Base-by-base conservation (phyloP, 768 basidiomycete species). In the Dentipellis sp. region DNA sequence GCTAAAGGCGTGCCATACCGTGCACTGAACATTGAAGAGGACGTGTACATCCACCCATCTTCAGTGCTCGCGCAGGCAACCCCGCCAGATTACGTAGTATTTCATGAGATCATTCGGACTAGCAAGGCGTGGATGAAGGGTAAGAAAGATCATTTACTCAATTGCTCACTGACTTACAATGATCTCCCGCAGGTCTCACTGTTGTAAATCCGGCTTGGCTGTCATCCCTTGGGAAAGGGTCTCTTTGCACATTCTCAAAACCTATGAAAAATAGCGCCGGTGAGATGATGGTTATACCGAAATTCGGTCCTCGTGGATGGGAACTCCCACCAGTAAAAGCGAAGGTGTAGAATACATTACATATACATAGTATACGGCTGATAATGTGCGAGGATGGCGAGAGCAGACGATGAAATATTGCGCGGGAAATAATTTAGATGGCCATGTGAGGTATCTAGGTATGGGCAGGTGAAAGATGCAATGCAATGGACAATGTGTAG, bases 31-130 rank as follows among this genome's bases (percentile, higher is more conserved):
- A 75, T 95, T 40, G 59, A 76, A 14, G 91, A 94, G 63, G 91
- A 97, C 62, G 91, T 95, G 1, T 98, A 81, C 70, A 84, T 98
- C 54, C 94, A 98, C 66, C 90, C 92, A 0, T 88, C 88, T 0
- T 94, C 91, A n/a, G 76, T 88, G 17, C 68, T 95, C 11, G 82
- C 83, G 56, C 78, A 79, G 62, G 58, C 60, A 6, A 59, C 83
- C 10, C 91, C 95, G 2, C 91, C 95, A 0, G 92, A 95, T 54
- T 98, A 86, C 66, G 62, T 98, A 48, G 79, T 90, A 39, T 99
- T 80, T 67, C 79, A 84, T 50, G 94, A 98, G 62, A 71, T 97
- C 5, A 79, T 93, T 34, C 78, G 84, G 48, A 89, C 91, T 2
- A 82, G 78, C 45, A 78, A 76, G 49, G 75, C 86, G 22, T 93